Percentiles rank a stretch among this genome's conserved stretches.
phyloP scores from a whole-genome alignment of 805 yeast species.

The Candida methanosorbosa region DNA sequence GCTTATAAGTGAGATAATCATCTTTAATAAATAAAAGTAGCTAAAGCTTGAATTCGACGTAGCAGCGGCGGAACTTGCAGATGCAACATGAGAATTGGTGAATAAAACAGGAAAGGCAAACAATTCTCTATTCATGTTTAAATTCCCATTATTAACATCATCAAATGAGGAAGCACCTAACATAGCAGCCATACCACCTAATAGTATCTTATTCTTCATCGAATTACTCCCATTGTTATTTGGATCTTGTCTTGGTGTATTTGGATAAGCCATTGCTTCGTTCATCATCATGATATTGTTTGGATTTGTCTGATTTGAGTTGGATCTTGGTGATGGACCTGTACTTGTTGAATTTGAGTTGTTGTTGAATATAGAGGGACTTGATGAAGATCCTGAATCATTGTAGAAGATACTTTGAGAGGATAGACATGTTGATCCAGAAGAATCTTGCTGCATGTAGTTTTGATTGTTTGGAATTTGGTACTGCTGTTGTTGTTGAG shows the following conservation, averaged over 20 bases:
- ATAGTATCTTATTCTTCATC: conserved; percentile 37
- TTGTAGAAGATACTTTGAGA: conserved; percentile 3
- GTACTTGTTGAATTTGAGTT: conserved; percentile 7
- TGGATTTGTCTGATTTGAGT: conserved; percentile 8
- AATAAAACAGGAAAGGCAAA: conserved; percentile 22
- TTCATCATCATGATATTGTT: conserved; percentile 3
- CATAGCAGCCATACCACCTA: conserved; percentile 60
- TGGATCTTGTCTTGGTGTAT: conserved; percentile 1
- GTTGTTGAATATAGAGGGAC: not conserved
- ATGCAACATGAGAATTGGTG: too few species aligned
- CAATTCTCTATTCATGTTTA: conserved; percentile 16
- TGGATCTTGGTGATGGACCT: conserved; percentile 2
- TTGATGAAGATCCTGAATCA: not conserved
- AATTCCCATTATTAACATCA: conserved; percentile 26
- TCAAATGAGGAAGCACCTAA: conserved; percentile 54
- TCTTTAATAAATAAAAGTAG: too few species aligned
- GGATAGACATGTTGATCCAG: conserved; percentile 16
- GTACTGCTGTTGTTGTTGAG: conserved; percentile 11
- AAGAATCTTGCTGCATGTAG: conserved; percentile 9
- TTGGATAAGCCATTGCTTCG: conserved; percentile 5
- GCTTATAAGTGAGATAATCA: too few species aligned
- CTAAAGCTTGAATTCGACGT: too few species aligned
- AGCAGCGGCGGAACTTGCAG: too few species aligned
- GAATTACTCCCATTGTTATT: conserved; percentile 9
- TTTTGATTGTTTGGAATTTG: conserved; percentile 7